Conservation (phyloP, 371 early-diverging fungal species). For the Mortierella sp. region DNA sequence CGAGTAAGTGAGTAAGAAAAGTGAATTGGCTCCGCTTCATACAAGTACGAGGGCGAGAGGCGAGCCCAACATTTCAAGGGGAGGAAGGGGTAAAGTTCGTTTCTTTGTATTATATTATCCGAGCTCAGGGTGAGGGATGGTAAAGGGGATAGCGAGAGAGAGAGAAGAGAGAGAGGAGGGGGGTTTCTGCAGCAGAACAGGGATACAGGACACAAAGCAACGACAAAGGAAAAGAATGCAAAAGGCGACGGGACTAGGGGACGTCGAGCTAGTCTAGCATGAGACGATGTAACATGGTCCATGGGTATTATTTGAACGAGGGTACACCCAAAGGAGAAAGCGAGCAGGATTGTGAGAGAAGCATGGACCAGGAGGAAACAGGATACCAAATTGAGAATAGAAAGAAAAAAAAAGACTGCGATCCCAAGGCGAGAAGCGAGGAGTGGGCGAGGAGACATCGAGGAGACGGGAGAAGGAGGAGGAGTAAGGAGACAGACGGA, state of each 20-base stretch:
- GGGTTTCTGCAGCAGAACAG: neutral
- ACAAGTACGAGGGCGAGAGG: too few species aligned
- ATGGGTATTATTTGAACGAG: too few species aligned
- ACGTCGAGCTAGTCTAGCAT: neutral
- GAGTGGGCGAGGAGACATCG: too few species aligned
- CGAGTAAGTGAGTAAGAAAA: too few species aligned
- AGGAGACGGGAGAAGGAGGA: too few species aligned
- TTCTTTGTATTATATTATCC: neutral
- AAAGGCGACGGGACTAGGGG: neutral
- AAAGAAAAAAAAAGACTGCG: too few species aligned
- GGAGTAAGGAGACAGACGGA: too few species aligned
- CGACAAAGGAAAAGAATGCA: neutral
- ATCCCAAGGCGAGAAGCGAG: too few species aligned
- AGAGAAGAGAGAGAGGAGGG: neutral
- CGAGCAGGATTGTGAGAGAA: too few species aligned
- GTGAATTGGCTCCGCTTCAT: too few species aligned
- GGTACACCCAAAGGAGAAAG: too few species aligned
- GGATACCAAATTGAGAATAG: neutral
- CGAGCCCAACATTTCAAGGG: too few species aligned
- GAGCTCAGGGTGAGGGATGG: constrained; percentile 1
- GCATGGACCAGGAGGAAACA: neutral
- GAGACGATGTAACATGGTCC: neutral
- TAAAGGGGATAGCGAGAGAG: neutral
- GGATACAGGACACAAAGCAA: neutral
- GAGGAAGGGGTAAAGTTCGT: constrained; percentile 3